Evolutionary conservation across 495 filamentous ascomycete genomes (phyloP), one percentile per base, ranked within the genome.

Genomic region (Penicillium maclennaniae): DNA sequence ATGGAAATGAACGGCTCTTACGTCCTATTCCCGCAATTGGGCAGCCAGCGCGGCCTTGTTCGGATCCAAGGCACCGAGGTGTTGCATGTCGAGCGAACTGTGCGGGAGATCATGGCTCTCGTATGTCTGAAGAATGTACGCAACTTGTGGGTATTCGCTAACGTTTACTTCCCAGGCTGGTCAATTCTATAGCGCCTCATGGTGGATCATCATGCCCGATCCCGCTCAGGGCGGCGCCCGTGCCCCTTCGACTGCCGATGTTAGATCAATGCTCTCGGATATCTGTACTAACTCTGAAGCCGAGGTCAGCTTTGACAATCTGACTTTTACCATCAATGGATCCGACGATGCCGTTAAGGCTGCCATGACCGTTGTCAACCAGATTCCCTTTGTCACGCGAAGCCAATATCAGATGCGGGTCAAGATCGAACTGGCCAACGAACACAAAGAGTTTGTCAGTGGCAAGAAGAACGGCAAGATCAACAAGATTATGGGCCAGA

Each of bases 401-500:
- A 85, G 88, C 38, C 87, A 90, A 61, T 95, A 93, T 58, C 89
- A 92, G 63, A 95, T 97, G 68, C 84, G 91, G 14, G 91, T 97
- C 62, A 96, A 96, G 80, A 95, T 98, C 47, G 93, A 98, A 74
- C 85, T 98, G 25, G 95, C 93, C 52, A 97, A 97, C 65, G 93
- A 98, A 74, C 93, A 98, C 71, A 98, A 98, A 72, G 93, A 98
- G 66, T 98, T 98, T 65, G 93, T 98, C 41, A 95, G 91, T 55
- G 93, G 93, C 43, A 99, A 99, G 76, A 99, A 97, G 79, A 97
- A 97, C 61, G 93, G 93, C 73, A 99, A 99, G 77, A 97, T 99
- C 69, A 99, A 99, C 79, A 99, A 99, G 81, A 99, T 99, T 66
- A 97, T 99, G 95, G 91, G 91, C 14, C 91, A 96, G 69, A 93